Conservation (phyloP, 352 stramenopile genomes). For the Phytophthora niederhauseri region DNA sequence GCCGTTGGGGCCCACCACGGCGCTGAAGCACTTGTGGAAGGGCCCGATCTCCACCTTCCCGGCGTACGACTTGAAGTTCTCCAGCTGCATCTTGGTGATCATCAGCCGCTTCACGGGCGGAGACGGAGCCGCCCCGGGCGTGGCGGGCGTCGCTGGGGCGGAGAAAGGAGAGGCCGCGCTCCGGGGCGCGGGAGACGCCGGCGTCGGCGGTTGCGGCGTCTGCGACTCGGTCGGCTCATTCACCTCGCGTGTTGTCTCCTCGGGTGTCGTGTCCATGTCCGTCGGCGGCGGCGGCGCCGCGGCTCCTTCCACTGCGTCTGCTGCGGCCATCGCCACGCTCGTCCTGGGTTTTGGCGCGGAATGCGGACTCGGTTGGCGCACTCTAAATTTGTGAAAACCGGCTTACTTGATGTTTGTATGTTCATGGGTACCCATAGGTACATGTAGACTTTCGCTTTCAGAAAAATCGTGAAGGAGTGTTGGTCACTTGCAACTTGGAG, state of each 20-base stretch:
- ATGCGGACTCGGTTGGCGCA: constrained; percentile 10
- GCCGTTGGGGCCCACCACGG: constrained; percentile 98
- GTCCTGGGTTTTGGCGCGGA: not conserved
- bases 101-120: constrained; percentile 85
- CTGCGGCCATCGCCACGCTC: not conserved
- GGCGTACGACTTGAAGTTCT: constrained; percentile 99
- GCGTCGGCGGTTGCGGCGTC: constrained; percentile 1
- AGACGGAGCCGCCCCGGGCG: constrained; percentile 5
- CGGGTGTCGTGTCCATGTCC: constrained; percentile 5
- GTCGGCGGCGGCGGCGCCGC: not conserved
- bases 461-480: constrained; percentile 3
- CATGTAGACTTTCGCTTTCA: not conserved
- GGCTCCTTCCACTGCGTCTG: constrained; percentile 7
- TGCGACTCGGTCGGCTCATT: not conserved
- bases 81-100: constrained; percentile 98
- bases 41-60: constrained; percentile 96
- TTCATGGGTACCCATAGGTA: not conserved
- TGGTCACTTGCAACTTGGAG: constrained; percentile 2
- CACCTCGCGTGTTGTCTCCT: not conserved
- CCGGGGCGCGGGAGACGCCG: not conserved
- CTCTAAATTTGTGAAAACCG: constrained; percentile 33
- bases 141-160: not conserved
- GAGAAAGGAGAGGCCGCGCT: not conserved
- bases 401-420: constrained; percentile 11
- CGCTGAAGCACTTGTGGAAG: constrained; percentile 99